phyloP scores from a whole-genome alignment of 2,329 filamentous ascomycete genomes.

The Aspergillus chevalieri region DNA sequence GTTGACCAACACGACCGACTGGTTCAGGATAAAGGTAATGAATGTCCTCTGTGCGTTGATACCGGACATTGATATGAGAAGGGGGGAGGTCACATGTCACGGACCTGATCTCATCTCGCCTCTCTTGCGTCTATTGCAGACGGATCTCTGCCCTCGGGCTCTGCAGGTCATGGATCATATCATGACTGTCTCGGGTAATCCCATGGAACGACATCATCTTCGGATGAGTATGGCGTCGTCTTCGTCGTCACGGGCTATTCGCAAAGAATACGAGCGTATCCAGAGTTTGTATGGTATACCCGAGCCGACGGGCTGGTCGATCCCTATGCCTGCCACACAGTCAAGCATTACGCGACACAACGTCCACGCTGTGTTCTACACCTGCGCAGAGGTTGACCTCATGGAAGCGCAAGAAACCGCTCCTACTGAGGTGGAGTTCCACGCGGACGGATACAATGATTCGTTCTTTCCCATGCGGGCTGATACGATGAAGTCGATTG shows the following conservation, averaged over 20 bases:
- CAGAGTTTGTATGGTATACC: constrained; percentile 95
- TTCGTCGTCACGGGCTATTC: constrained; percentile 73
- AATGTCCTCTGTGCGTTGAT: constrained; percentile 78
- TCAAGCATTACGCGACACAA: constrained; percentile 81
- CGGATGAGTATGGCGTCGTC: constrained; percentile 93
- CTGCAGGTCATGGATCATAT: constrained; percentile 89
- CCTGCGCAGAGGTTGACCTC: constrained; percentile 64
- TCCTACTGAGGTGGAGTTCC: constrained; percentile 87
- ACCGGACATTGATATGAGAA: constrained; percentile 86
- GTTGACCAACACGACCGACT: constrained; percentile 78
- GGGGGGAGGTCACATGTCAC: constrained; percentile 80
- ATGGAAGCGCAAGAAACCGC: constrained; percentile 56
- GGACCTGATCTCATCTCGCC: constrained; percentile 94
- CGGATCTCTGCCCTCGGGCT: constrained; percentile 88
- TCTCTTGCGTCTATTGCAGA: constrained; percentile 79
- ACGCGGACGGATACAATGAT: constrained; percentile 76
- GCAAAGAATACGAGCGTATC: constrained; percentile 91
- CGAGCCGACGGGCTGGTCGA: constrained; percentile 91
- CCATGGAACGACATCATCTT: constrained; percentile 89
- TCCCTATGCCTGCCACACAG: constrained; percentile 85
- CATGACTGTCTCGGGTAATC: constrained; percentile 85
- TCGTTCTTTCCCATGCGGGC: constrained; percentile 74
- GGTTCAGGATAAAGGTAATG: constrained; percentile 93
- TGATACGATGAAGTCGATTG: constrained; percentile 90
- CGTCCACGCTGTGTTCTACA: constrained; percentile 94